Base-by-base conservation (phyloP, 257 asterid genomes). In the Lithospermum erythrorhizon region DNA sequence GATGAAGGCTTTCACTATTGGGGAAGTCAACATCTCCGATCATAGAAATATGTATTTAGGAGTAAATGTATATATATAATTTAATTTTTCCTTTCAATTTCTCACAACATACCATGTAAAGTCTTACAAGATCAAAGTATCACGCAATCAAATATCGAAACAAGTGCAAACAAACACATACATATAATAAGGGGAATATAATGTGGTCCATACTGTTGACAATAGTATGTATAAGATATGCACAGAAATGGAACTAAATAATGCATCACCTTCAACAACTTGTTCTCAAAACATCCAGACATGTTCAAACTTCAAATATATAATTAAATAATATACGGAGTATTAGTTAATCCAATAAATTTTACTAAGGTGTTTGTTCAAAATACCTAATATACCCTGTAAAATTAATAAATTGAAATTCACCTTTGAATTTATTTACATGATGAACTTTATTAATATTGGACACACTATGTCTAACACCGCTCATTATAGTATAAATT, bases 91-190 rank as follows among this genome's bases (percentile, higher is more conserved):
- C 58, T 65, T 68, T 67, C 73, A 68, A 45, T 64, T 55, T 68
- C 61, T 47, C 59, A 55, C 53, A 67, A 37, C 49, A 70, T 53
- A 22, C 65, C 63, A 73, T 69, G 65, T 69, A 59, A 65, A 41
- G 49, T 41, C 66, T 68, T 6, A 25, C 19, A 3, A 23, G 58
- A 23, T 69, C 83, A 59, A 51, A 60, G 51, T 17, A 66, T 29
- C 73, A 64, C 58, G 72, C 78, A 75, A 76, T 78, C 85, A 61
- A 14, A 70, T 74, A 76, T 70, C 67, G 87, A 70, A 75, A 68
- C 5, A 53, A 72, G 80, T 70, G 84, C 70, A 68, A 20, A 20
- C 3, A 16, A 18, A 13, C 6, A 27, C 32, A 27, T 13, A 73
- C 30, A 32, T 32, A 9, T 35, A 11, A 41, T 13, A 3, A 13